Percentiles rank a stretch among this genome's conserved stretches.
Conservation (phyloP, 768 basidiomycete genomes). For the Boletus rubescentipes region DNA sequence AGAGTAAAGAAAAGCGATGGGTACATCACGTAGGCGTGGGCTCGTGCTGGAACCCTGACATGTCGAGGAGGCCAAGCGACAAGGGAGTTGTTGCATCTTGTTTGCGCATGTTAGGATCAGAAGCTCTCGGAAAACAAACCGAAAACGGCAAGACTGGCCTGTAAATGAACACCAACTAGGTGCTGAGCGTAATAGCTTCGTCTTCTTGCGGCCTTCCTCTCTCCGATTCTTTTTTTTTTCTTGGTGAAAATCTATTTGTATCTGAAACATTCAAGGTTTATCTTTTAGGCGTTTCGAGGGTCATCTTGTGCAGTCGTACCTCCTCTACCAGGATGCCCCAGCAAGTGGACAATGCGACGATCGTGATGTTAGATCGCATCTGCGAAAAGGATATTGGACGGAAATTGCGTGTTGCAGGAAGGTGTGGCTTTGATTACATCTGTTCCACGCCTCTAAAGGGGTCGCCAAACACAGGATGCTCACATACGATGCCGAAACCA, state of each 20-base stretch:
- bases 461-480: slow-evolving; percentile 45
- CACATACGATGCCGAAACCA: slow-evolving; percentile 50
- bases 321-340: slow-evolving; percentile 41
- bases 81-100: slow-evolving; percentile 7
- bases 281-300: not conserved
- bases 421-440: slow-evolving; percentile 39
- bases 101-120: slow-evolving; percentile 32
- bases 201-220: not conserved
- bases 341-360: slow-evolving; percentile 47
- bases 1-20: not conserved
- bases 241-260: not conserved
- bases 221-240: slow-evolving; percentile 1
- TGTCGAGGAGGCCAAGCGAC: not conserved
- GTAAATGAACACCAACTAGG: not conserved
- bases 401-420: slow-evolving; percentile 60
- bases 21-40: not conserved
- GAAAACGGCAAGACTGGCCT: slow-evolving; percentile 10
- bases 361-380: slow-evolving; percentile 44
- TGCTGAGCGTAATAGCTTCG: not conserved
- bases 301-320: not conserved
- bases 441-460: slow-evolving; percentile 14
- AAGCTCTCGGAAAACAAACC: slow-evolving; percentile 25
- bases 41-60: not conserved
- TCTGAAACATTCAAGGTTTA: slow-evolving; percentile 1
- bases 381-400: slow-evolving; percentile 39